Evolutionary conservation across 2,329 filamentous ascomycete genomes (phyloP).

Genomic region (Epichloe scottii): DNA sequence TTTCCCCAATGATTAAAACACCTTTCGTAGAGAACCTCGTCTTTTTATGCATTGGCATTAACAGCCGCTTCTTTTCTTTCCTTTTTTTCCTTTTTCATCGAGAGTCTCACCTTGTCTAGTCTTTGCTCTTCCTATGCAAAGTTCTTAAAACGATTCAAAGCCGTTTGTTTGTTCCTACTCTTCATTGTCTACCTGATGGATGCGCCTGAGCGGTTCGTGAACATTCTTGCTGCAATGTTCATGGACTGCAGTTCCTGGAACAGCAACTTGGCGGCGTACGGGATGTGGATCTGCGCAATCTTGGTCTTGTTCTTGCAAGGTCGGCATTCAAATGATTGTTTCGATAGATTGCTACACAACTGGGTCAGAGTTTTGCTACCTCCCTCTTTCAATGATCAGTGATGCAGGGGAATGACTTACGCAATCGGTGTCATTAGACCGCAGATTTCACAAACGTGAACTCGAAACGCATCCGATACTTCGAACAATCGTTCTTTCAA

Average conservation of each 20-base stretch:
- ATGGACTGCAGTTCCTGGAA: slow-evolving; percentile 97
- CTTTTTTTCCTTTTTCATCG: not conserved
- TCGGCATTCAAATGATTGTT: slow-evolving; percentile 90
- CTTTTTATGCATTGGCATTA: not conserved
- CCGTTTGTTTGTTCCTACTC: too few relatives aligned
- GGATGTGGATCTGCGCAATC: slow-evolving; percentile 95
- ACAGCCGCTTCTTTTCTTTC: not conserved
- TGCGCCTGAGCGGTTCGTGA: slow-evolving; percentile 71
- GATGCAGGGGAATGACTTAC: slow-evolving; percentile 46
- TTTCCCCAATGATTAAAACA: not conserved
- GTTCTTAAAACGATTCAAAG: not conserved
- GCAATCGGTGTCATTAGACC: slow-evolving; percentile 98
- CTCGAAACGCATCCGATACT: slow-evolving; percentile 93
- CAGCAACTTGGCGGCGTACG: slow-evolving; percentile 91
- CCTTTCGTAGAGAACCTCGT: not conserved
- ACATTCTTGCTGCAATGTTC: slow-evolving; percentile 98
- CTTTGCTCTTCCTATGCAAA: not conserved
- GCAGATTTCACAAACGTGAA: slow-evolving; percentile 97
- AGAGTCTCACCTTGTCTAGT: not conserved
- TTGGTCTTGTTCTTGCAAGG: slow-evolving; percentile 99
- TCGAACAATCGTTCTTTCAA: slow-evolving; percentile 95
- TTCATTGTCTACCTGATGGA: slow-evolving; percentile 44
- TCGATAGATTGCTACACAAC: slow-evolving; percentile 65
- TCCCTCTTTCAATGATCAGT: not conserved
- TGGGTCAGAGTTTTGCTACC: slow-evolving; percentile 19